A percentile compares a stretch with the other conserved stretches of the same genome.
These are phyloP conservation scores for Exophiala mesophila DNA, from an alignment of 2,329 filamentous ascomycete genomes.

Conservation along the genomic window DNA sequence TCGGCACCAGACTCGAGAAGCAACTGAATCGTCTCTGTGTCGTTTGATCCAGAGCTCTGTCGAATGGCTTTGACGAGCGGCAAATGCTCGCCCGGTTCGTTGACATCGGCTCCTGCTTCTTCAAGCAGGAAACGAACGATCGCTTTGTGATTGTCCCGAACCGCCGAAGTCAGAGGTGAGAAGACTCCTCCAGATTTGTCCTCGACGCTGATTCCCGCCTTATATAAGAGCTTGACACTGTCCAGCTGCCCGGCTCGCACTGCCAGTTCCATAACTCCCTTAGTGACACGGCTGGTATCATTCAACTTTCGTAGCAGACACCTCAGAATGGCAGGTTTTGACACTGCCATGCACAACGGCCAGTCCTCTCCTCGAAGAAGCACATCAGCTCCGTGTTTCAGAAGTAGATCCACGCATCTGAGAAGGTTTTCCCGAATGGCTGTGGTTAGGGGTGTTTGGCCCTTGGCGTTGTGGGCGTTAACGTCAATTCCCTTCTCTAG, in stretches of 20 bases:
- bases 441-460: constrained; percentile 60
- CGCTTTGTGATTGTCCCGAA: constrained; percentile 57
- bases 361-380: constrained; percentile 64
- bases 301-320: constrained; percentile 54
- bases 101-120: constrained; percentile 59
- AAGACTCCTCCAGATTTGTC: constrained; percentile 70
- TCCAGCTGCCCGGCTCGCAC: constrained; percentile 63
- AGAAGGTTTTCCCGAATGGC: constrained; percentile 58
- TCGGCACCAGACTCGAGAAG: constrained; percentile 61
- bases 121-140: constrained; percentile 60
- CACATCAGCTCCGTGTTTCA: constrained; percentile 57
- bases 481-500: constrained; percentile 56
- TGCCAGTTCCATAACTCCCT: constrained; percentile 63
- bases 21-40: constrained; percentile 58
- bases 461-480: constrained; percentile 55
- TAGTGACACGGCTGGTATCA: constrained; percentile 54
- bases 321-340: constrained; percentile 55
- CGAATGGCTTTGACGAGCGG: constrained; percentile 66
- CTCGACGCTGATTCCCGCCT: constrained; percentile 62
- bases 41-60: constrained; percentile 47
- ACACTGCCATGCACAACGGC: constrained; percentile 66
- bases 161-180: constrained; percentile 62
- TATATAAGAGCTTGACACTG: constrained; percentile 61
- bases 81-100: constrained; percentile 64
- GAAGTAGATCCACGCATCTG: constrained; percentile 56